Evolutionary conservation across 1,139 yeast species (phyloP), one percentile per base, ranked within the genome.

Genomic region (Sugiyamaella pinicola): DNA sequence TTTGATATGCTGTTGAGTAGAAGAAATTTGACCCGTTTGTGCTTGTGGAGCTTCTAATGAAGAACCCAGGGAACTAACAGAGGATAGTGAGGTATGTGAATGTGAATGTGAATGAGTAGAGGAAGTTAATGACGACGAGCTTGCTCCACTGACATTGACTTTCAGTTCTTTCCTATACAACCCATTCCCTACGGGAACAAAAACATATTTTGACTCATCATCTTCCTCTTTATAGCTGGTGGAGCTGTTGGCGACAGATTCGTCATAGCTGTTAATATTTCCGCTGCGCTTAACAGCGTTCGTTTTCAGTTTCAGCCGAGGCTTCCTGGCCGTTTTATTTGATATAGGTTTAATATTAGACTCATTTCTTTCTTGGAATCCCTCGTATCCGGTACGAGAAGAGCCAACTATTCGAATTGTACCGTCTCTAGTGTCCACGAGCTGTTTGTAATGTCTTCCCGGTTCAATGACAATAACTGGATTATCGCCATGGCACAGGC

Each of bases 111-210:
- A 26, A 26, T 26, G 31, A 3, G 31, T 26, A 3, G 31, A 26
- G 12, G 31, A 26, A 9, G 29, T 6, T 21, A 10, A 9, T 12
- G 38, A 26, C 10, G 18, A n/a, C 17, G 31, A 10, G 10, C 37
- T 24, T 13, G 17, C 35, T 26, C 29, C 35, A 13, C 8, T 37
- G n/a, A 38, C 15, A 38, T 24, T 33, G 34, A 45, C 26, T 34
- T 21, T 40, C 4, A 49, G 26, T 33, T 41, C 42, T 18, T 51
- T 34, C 12, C 35, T 37, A 52, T 67, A 69, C 13, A 69, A 58
- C 12, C 71, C 72, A 48, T 68, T 65, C 7, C 73, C 73, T 1
- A 67, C 71, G 0, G 70, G 69, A 21, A 69, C 64, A 57, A 66
- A 69, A 8, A 67, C 64, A 45, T 51, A 63, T 29, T 60, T 62